Base-by-base conservation (phyloP, 2,329 filamentous ascomycete species). In the Fusarium sp. region DNA sequence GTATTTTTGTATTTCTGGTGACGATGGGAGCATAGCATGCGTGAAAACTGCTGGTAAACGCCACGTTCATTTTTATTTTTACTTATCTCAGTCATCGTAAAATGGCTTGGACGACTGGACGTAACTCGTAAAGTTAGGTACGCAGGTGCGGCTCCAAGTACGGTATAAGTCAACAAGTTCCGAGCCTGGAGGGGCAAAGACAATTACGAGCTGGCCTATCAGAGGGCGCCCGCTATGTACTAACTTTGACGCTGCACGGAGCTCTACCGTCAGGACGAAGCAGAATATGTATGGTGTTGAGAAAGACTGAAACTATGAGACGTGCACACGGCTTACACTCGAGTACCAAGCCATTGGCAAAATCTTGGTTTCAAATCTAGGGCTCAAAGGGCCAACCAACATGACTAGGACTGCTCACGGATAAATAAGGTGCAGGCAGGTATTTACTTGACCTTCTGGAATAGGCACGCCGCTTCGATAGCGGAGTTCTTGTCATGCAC, bases 171-270 rank as follows among this genome's bases (percentile, higher is more conserved):
- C 23, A 21, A 43, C 14, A 44, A 30, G 48, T 46, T 21, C 41
- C 43, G 10, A 37, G 18, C 18, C 34, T 37, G 25, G 41, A 43
- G 25, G 48, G 31, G 28, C 31, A 18, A 44, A 50, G 46, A 21
- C 28, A 43, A 48, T 55, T 69, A 63, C 67, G 67, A 39, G n/a
- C 51, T 49, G 44, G 4, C 67, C 62, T 67, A 70, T 70, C 34
- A 44, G 56, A 48, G 21, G 25, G 23, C 21, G 10, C 26, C 16
- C n/a, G 25, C 18, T n/a, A 37, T 37, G 34, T 37, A 37, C 34
- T n/a, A 37, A n/a, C 34, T 37, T 37, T 37, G 13, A 26, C 21
- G 23, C 43, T 26, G 34, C 34, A 26, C 26, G 25, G 43, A 28
- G 43, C 25, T 45, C 9, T 28, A 7, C 25, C 57, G 37, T 34